A percentile compares a stretch with the other conserved stretches of the same genome.
Conservation (phyloP, 345 rosid genomes). For the Corymbia maculata region DNA sequence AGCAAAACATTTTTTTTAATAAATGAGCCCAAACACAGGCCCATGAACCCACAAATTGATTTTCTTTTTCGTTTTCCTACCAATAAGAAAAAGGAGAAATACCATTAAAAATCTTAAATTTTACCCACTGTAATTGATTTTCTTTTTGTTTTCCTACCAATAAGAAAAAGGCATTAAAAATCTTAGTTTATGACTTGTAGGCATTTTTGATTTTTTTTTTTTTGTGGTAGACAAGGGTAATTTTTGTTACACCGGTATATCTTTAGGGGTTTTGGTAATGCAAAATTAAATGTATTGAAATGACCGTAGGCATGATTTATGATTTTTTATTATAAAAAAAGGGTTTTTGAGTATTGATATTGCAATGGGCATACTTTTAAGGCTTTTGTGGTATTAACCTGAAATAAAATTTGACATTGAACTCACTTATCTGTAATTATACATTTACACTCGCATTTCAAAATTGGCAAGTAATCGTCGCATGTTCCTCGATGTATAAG, state of each 20-base stretch:
- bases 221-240: rapidly evolving
- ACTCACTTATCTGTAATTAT: not conserved
- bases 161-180: too few relatives aligned
- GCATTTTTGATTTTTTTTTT: not conserved
- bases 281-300: not conserved
- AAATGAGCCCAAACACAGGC: not conserved
- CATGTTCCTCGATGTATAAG: not conserved
- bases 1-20: not conserved
- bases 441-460: not conserved
- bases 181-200: too few relatives aligned
- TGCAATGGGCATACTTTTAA: not conserved
- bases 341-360: not conserved
- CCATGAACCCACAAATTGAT: not conserved
- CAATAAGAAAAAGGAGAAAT: not conserved
- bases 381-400: not conserved
- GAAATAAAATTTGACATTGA: not conserved
- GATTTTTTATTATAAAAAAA: not conserved
- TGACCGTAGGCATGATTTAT: not conserved
- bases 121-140: not conserved
- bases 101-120: not conserved
- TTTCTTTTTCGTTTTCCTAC: not conserved
- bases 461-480: not conserved
- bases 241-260: not conserved
- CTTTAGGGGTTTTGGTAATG: not conserved
- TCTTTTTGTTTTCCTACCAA: too few relatives aligned